phyloP scores from a whole-genome alignment of 2,329 filamentous ascomycete genomes.

The Colletotrichum limetticola region DNA sequence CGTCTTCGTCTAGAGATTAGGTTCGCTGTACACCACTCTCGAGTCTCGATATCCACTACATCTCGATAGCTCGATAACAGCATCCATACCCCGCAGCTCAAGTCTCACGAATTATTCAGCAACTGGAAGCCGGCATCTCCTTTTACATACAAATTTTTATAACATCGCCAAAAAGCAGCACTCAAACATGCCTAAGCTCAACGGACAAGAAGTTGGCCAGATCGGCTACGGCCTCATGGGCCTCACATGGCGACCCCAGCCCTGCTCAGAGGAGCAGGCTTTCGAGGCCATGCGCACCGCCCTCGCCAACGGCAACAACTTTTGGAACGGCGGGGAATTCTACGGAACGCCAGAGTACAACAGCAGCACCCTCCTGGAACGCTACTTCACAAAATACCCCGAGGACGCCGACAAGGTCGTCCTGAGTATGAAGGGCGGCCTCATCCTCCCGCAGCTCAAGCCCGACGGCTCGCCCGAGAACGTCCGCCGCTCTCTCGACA shows the following conservation, averaged over 20 bases:
- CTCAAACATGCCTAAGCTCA: conserved; percentile 45
- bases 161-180: background rate
- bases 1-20: background rate
- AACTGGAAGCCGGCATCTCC: no score
- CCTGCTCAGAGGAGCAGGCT: conserved; percentile 56
- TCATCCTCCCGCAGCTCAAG: conserved; percentile 45
- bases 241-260: conserved; percentile 54
- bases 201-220: conserved; percentile 57
- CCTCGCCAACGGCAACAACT: conserved; percentile 54
- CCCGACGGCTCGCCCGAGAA: conserved; percentile 64
- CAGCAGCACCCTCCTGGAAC: conserved; percentile 66
- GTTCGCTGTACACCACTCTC: background rate
- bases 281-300: conserved; percentile 67
- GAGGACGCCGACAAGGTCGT: conserved; percentile 71
- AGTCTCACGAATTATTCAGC: background rate
- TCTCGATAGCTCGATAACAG: background rate
- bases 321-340: conserved; percentile 74
- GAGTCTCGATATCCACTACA: background rate
- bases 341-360: conserved; percentile 71
- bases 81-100: conserved; percentile 1
- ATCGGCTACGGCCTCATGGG: conserved; percentile 67
- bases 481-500: conserved; percentile 68
- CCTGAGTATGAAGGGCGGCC: conserved; percentile 70
- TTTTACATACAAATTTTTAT: background rate
- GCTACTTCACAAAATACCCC: conserved; percentile 72